These are phyloP conservation scores for Piromyces finnis DNA, from an alignment of 192 early-diverging fungal genomes.

Conservation along the genomic window DNA sequence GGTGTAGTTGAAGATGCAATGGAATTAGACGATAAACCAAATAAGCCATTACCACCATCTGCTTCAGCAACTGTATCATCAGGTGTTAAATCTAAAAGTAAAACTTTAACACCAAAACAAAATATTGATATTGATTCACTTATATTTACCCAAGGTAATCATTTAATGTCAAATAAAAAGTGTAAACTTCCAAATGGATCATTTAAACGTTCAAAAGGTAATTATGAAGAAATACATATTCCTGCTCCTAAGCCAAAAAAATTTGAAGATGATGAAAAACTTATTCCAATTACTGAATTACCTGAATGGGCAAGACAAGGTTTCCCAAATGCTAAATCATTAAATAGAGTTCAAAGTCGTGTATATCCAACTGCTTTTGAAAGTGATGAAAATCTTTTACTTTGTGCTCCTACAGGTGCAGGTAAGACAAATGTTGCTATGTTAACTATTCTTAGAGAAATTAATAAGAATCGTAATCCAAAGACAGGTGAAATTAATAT, in stretches of 20 bases:
- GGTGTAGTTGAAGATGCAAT: conserved; percentile 46
- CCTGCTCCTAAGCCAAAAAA: conserved; percentile 64
- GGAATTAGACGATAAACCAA: conserved; percentile 36
- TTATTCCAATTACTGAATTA: conserved; percentile 41
- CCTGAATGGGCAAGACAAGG: conserved; percentile 65
- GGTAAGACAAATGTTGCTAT: conserved; percentile 98
- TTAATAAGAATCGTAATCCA: conserved; percentile 60
- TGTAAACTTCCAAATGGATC: conserved; percentile 82
- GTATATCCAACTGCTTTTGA: conserved; percentile 75
- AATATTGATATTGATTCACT: conserved; percentile 65
- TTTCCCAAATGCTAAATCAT: conserved; percentile 41
- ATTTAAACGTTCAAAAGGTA: conserved; percentile 68
- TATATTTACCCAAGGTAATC: conserved; percentile 80
- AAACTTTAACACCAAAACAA: conserved; percentile 25
- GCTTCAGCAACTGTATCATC: conserved; percentile 14
- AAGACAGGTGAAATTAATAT: conserved; percentile 50
- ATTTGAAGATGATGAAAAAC: conserved; percentile 37
- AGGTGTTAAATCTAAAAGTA: conserved; percentile 6
- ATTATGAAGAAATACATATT: conserved; percentile 90
- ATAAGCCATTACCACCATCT: conserved; percentile 24
- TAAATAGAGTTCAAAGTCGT: conserved; percentile 83
- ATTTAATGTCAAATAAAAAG: conserved; percentile 96
- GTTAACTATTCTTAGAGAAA: conserved; percentile 79
- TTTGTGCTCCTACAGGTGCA: conserved; percentile 97
- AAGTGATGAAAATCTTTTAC: conserved; percentile 79